Evolutionary conservation across 495 filamentous ascomycete species (phyloP).

Genomic region (Penicillium samsonianum): DNA sequence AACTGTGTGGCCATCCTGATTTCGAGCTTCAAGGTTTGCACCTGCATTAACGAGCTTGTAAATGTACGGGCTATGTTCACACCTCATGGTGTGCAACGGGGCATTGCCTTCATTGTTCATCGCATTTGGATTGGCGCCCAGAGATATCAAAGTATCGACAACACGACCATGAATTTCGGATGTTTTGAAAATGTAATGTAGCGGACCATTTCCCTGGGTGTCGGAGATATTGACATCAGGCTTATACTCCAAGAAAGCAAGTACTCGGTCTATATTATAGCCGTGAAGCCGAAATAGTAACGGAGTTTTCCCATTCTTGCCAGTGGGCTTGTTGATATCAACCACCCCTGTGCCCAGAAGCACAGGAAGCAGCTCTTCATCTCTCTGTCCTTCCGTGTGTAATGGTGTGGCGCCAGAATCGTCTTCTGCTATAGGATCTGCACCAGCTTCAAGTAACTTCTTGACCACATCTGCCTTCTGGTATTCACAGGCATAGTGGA

Average conservation of each 20-base stretch:
- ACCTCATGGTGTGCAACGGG: slow-evolving; percentile 10
- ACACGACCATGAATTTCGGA: not conserved
- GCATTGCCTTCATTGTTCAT: slow-evolving; percentile 19
- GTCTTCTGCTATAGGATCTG: slow-evolving; percentile 16
- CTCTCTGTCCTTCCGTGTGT: slow-evolving; percentile 14
- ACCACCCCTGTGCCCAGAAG: slow-evolving; percentile 13
- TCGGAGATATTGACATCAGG: slow-evolving; percentile 4
- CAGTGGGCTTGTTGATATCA: slow-evolving; percentile 11
- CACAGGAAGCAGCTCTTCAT: slow-evolving; percentile 14
- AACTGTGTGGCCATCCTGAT: slow-evolving; percentile 19
- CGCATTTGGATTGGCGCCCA: slow-evolving; percentile 22
- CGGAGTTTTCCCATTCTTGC: not conserved
- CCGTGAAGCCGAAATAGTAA: slow-evolving; percentile 1
- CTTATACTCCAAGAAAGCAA: slow-evolving; percentile 5
- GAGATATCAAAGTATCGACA: slow-evolving; percentile 18
- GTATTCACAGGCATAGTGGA: slow-evolving; percentile 17
- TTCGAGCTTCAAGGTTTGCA: slow-evolving; percentile 21
- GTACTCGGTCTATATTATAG: no score
- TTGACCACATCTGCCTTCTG: slow-evolving; percentile 11
- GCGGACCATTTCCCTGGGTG: slow-evolving; percentile 3
- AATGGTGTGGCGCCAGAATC: slow-evolving; percentile 18
- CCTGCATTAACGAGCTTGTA: slow-evolving; percentile 20
- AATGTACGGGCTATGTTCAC: not conserved
- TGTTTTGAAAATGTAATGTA: slow-evolving; percentile 4
- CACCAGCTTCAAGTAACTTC: slow-evolving; percentile 18